A percentile compares a stretch with the other conserved stretches of the same genome.
Conservation (phyloP, 1,284 basidiomycete species). For the Malassezia pachydermatis region DNA sequence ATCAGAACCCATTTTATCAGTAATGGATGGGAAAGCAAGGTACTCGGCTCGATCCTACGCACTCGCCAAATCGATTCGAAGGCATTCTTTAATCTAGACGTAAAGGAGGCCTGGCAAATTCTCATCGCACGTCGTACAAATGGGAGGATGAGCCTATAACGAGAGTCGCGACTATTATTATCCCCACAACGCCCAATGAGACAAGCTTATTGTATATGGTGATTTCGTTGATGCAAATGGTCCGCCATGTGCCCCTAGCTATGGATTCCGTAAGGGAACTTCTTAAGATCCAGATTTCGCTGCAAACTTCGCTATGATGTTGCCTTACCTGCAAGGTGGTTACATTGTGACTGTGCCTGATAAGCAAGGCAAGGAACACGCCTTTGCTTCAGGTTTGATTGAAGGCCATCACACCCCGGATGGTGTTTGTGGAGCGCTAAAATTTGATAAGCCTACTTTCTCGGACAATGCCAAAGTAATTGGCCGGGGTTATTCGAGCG, state of each 20-base stretch:
- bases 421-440: conserved; percentile 26
- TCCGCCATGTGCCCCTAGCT: conserved; percentile 28
- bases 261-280: conserved; percentile 17
- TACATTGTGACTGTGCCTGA: conserved; percentile 31
- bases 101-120: conserved; percentile 25
- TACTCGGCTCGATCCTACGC: conserved; percentile 25
- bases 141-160: neutral
- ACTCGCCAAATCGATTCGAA: conserved; percentile 22
- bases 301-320: neutral
- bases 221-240: conserved; percentile 22
- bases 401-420: conserved; percentile 31
- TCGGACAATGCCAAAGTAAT: conserved; percentile 20
- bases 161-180: conserved; percentile 26
- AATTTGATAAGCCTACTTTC: conserved; percentile 21
- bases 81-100: neutral
- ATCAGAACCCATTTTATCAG: conserved; percentile 30
- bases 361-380: conserved; percentile 30
- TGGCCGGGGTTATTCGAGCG: conserved; percentile 38
- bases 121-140: conserved; percentile 18
- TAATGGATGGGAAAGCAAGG: conserved; percentile 13
- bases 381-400: conserved; percentile 31
- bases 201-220: conserved; percentile 26
- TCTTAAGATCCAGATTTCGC: neutral
- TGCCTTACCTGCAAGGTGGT: conserved; percentile 14
- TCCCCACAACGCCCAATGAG: conserved; percentile 20